A percentile compares a stretch with the other conserved stretches of the same genome.
phyloP scores from a whole-genome alignment of 305 asterid genomes.

The Solanum chacoense region DNA sequence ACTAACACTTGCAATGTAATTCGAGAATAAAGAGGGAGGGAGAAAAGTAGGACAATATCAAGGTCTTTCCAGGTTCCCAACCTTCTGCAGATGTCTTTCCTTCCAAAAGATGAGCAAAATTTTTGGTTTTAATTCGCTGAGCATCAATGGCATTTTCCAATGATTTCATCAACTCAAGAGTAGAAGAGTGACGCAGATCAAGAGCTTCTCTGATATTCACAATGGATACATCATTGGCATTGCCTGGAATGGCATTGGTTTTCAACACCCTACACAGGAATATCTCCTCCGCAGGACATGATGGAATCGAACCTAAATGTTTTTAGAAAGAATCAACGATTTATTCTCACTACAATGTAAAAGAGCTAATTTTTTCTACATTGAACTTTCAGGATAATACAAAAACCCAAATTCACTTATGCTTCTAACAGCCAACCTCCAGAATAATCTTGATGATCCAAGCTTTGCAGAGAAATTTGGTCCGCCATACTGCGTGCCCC shows the following conservation, averaged over 20 bases:
- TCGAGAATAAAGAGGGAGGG: neutral
- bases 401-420: neutral
- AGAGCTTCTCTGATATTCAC: slow-evolving; percentile 51
- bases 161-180: slow-evolving; percentile 59
- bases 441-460: slow-evolving; percentile 51
- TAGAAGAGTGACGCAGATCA: slow-evolving; percentile 54
- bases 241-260: slow-evolving; percentile 25
- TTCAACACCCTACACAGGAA: slow-evolving; percentile 73
- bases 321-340: neutral
- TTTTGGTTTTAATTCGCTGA: slow-evolving; percentile 54
- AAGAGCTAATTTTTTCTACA: neutral
- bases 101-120: slow-evolving; percentile 36
- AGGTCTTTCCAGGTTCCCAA: slow-evolving; percentile 22
- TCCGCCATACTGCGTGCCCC: slow-evolving; percentile 65
- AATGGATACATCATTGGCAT: slow-evolving; percentile 30
- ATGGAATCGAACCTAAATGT: slow-evolving; percentile 57
- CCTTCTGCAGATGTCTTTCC: slow-evolving; percentile 71
- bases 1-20: neutral
- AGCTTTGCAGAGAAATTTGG: slow-evolving; percentile 36
- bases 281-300: slow-evolving; percentile 76
- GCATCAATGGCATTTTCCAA: slow-evolving; percentile 57
- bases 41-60: neutral
- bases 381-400: neutral
- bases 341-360: neutral
- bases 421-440: slow-evolving; percentile 45